Percentiles rank a stretch among this genome's conserved stretches.
phyloP scores from a whole-genome alignment of 2,329 filamentous ascomycete genomes.

The Cladosporium sp. region DNA sequence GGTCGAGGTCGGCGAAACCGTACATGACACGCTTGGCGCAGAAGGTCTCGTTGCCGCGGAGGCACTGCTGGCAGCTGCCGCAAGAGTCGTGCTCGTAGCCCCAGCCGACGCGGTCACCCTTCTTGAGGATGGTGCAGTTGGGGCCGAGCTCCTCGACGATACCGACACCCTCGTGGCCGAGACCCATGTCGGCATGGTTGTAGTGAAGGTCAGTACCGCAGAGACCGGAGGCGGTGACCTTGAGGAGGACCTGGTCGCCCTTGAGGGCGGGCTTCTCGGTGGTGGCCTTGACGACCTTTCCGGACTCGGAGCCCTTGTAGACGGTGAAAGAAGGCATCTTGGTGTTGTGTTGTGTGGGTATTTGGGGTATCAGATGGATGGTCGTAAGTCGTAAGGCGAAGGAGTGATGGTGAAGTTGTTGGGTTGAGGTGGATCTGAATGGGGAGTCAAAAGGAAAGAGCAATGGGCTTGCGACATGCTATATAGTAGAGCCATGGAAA shows the following conservation, averaged over 20 bases:
- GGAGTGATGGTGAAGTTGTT: background rate
- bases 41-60: slow-evolving; percentile 49
- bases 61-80: slow-evolving; percentile 49
- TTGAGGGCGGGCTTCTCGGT: slow-evolving; percentile 51
- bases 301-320: slow-evolving; percentile 63
- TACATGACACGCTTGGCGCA: slow-evolving; percentile 49
- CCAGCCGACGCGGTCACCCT: slow-evolving; percentile 56
- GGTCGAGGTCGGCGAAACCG: slow-evolving; percentile 48
- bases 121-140: slow-evolving; percentile 49
- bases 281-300: slow-evolving; percentile 55
- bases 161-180: slow-evolving; percentile 60
- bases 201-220: slow-evolving; percentile 61
- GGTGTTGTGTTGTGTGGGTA: slow-evolving; percentile 10
- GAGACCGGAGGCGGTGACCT: slow-evolving; percentile 66
- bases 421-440: background rate
- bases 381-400: slow-evolving; percentile 18
- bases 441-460: background rate
- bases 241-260: slow-evolving; percentile 61
- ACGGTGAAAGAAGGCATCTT: slow-evolving; percentile 57
- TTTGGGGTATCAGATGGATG: slow-evolving; percentile 2
- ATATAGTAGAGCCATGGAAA: slow-evolving; percentile 12
- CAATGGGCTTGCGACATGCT: background rate
- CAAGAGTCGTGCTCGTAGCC: slow-evolving; percentile 52
- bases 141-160: slow-evolving; percentile 53
- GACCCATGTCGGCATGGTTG: slow-evolving; percentile 46